Base-by-base conservation (phyloP, 257 asterid genomes). In the Ajuga chamaepitys region DNA sequence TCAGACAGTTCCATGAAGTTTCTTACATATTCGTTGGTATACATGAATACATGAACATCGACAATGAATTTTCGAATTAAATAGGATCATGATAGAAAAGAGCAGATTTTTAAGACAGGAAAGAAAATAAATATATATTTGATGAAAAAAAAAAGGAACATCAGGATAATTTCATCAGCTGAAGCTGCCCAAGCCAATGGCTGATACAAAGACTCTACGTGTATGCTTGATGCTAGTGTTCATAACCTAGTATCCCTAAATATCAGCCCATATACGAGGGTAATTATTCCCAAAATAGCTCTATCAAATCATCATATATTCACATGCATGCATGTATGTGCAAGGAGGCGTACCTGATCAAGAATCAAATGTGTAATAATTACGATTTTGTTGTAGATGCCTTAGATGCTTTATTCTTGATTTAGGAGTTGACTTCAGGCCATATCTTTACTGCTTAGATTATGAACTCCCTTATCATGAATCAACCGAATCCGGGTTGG, bases 401-500 rank as follows among this genome's bases (percentile, higher is more conserved):
- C 46, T 63, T 46, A 66, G 74, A 67, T 81, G 84, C 83, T 69
- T 70, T 76, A 75, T 87, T 75, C 95, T 79, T 80, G 67, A 59
- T 62, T 76, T 71, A 56, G 24, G 79, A 40, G 87, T 80, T 84
- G 95, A 83, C 88, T 80, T 79, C 40, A 63, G 46, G 77, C 72
- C 69, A 72, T 76, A 53, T 78, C 66, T 74, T 66, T 55, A 41
- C 55, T 68, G 24, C 40, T 59, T 17, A 11, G 35, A 68, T 60
- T 47, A 32, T 58, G 73, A 67, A 38, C 66, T 35, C 52, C 7
- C 37, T 30, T 68, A 64, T 72, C 71, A 58, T 52, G 85, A 76
- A 80, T 85, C 83, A 48, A 62, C 59, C 70, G 58, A 68, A 62
- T 69, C 83, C 61, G 37, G 22, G 48, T 72, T 56, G 47, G 71